phyloP scores from a whole-genome alignment of 345 rosid species.

The Kernera saxatilis region DNA sequence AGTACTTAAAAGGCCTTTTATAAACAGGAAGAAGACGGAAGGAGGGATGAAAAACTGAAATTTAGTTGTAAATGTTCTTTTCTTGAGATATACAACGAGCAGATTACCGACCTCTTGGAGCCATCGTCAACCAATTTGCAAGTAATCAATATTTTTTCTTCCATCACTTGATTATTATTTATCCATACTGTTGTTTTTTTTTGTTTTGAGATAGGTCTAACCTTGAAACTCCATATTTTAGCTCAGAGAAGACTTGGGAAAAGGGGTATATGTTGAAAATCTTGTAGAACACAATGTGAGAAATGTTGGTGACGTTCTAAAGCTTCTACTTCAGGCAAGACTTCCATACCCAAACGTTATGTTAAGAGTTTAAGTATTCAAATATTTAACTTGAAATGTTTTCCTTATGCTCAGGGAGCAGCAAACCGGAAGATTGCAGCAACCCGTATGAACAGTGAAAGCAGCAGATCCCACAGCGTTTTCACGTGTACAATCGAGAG shows the following conservation, averaged over 20 bases:
- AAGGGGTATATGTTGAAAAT: constrained; percentile 88
- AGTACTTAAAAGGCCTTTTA: constrained; percentile 1
- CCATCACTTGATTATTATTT: constrained; percentile 3
- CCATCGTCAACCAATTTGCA: constrained; percentile 84
- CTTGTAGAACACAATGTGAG: constrained; percentile 65
- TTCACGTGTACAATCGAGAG: constrained; percentile 94
- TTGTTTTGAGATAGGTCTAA: constrained; percentile 22
- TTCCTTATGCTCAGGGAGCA: constrained; percentile 54
- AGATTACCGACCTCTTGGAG: constrained; percentile 84
- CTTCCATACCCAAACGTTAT: constrained; percentile 8
- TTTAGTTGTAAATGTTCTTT: constrained; percentile 92
- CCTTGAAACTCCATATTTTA: constrained; percentile 34
- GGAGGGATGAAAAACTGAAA: constrained; percentile 66
- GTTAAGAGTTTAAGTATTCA: constrained; percentile 14
- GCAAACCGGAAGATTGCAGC: constrained; percentile 85
- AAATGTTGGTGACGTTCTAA: constrained; percentile 65
- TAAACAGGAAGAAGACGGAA: constrained; percentile 71
- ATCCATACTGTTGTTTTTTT: neutral
- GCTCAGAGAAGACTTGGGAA: constrained; percentile 91
- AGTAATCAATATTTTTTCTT: constrained; percentile 37
- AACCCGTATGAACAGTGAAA: constrained; percentile 89
- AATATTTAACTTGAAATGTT: constrained; percentile 1
- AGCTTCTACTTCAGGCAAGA: constrained; percentile 67
- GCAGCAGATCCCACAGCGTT: constrained; percentile 96
- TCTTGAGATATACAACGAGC: constrained; percentile 93